Base-by-base conservation (phyloP, 2,329 filamentous ascomycete species). In the Blastomyces gilchristii region DNA sequence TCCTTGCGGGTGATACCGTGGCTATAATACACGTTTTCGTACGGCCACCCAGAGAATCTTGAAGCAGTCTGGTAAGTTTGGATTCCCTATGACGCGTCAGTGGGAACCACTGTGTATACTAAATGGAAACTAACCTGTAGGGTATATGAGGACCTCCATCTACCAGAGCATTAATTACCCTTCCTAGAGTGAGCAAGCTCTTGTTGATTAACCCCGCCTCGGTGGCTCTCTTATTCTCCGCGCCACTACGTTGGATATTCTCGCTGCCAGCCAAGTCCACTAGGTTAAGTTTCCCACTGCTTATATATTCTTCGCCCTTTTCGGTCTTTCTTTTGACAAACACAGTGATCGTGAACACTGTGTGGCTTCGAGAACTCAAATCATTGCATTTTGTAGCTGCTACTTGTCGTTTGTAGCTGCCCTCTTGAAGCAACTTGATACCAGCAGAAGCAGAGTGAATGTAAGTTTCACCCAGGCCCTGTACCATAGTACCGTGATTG, bases 321-420 rank as follows among this genome's bases (percentile, higher is more conserved):
- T 95, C 90, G 2, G 85, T 85, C 0, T 85, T 85, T 65, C 88
- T 87, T 76, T 96, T 96, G 71, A 91, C 87, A 72, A 92, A 91
- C 0, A 92, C 90, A 0, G 93, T 97, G 65, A 99, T 90, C 8
- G 94, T 97, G 72, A 99, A 99, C 28, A 99, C 89, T 0, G 94
- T 99, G 73, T 99, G 95, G 79, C 92, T 96, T 74, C 94, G 87
- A 70, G 92, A 97, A 76, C 92, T 97, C 62, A 97, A 85, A 70
- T 99, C 94, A 74, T 99, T 99, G 83, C 94, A 99, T 76, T 97
- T 97, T n/a, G 94, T 99, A 3, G 95, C 91, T 6, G 94, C 95
- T n/a, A 99, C 94, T 76, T 99, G 94, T 59, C 94, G 88, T 76
- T 92, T 96, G 77, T 94, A 83, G 75, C 91, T 97, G 66, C 94